Conservation (phyloP, 495 filamentous ascomycete species). For the Cercophora samala region DNA sequence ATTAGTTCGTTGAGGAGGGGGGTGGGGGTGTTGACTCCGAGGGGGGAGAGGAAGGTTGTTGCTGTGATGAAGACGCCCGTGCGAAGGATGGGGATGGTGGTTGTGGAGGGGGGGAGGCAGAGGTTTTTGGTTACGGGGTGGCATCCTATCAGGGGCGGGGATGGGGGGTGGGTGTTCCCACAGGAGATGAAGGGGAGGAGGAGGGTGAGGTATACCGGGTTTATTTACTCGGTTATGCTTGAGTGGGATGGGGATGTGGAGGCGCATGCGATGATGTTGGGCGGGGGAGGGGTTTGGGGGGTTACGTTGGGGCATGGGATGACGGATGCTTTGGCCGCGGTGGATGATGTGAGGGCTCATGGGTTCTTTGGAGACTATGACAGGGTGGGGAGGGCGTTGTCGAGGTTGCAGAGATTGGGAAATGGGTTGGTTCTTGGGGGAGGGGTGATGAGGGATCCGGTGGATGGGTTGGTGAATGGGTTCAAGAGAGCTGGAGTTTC, state of each 20-base stretch:
- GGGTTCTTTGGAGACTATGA: conserved; percentile 42
- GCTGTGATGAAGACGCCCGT: conserved; percentile 40
- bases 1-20: conserved; percentile 32
- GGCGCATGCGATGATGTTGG: conserved; percentile 41
- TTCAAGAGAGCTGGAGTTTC: conserved; percentile 23
- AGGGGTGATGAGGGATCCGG: conserved; percentile 33
- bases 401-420: conserved; percentile 22
- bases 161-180: conserved; percentile 40
- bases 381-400: conserved; percentile 30
- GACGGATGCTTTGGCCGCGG: not conserved
- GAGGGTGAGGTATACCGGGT: conserved; percentile 36
- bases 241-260: conserved; percentile 35
- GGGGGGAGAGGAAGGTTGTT: conserved; percentile 33
- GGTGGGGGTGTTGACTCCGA: conserved; percentile 38
- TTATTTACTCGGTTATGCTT: conserved; percentile 43
- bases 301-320: conserved; percentile 46
- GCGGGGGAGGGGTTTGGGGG: conserved; percentile 36
- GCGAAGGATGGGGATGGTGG: conserved; percentile 18
- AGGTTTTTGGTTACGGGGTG: conserved; percentile 39
- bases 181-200: conserved; percentile 18
- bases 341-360: conserved; percentile 38
- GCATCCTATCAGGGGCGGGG: conserved; percentile 37
- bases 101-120: conserved; percentile 11
- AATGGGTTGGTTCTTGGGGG: conserved; percentile 36
- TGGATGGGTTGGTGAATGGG: conserved; percentile 39